Base-by-base conservation (phyloP, 176 grass and related monocot genomes). In the Oropetium thomaeum region DNA sequence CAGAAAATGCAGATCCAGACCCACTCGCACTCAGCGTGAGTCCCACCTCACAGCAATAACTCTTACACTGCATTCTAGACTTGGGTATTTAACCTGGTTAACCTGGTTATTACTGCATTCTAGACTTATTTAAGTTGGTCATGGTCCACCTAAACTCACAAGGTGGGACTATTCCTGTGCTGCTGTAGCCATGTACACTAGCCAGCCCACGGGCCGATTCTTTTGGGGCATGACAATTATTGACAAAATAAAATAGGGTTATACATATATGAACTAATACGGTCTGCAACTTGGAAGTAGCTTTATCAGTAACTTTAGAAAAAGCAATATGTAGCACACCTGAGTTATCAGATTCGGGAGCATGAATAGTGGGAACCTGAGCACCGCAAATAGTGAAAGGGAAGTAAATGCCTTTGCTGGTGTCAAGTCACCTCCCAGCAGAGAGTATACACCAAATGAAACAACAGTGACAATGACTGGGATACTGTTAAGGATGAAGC, bases 331-430 rank as follows among this genome's bases (percentile, higher is more conserved):
- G 71, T 34, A 58, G 12, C 83, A 58, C 44, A 99, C 96, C 96
- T 99, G 96, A 84, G 96, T 99, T 77, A 99, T 92, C 75, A 99
- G 84, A 90, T 95, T 99, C 26, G 92, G 96, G 38, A 99, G 87
- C 89, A 88, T 88, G 85, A 88, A 99, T 47, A 99, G 89, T 74
- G 96, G 96, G 70, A 99, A 95, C 87, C 96, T 95, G 65, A 99
- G 80, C 55, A 99, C 91, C 14, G 96, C 52, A 86, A 99, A 99
- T 49, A 99, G 74, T 71, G 96, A 95, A 54, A 99, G 96, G 37
- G 96, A 95, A 53, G 96, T 99, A 83, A 99, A 99, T 40, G 96
- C 96, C 79, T 95, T 99, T 82, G 96, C 87, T 82, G 96, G 91
- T 74, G 96, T 99, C 62, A 99, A 81, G 35, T 95, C 89, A 64